Base-by-base conservation (phyloP, 148 eudicot genomes). In the Beta vulgaris region DNA sequence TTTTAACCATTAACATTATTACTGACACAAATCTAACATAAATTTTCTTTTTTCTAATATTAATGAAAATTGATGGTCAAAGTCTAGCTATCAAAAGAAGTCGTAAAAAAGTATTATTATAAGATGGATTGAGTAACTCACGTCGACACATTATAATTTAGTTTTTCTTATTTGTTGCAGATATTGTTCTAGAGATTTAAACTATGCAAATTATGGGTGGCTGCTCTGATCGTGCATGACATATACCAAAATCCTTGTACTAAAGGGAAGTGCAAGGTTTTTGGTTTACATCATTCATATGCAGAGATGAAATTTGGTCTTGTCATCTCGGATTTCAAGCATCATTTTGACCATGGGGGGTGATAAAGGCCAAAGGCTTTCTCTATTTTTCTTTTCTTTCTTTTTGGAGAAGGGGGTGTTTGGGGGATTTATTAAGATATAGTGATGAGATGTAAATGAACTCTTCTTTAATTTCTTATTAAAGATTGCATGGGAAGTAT, bases 171-270 rank as follows among this genome's bases (percentile, higher is more conserved):
- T 34, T 65, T n/a, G 39, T 54, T 76, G 73, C 83, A 81, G 83
- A 65, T 81, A 81, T 81, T 46, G 83, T 81, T 44, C 73, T 81
- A n/a, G 83, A 81, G 69, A 81, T 81, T 66, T 81, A 65, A 71
- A 0, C 44, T 10, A 32, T 1, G 2, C 26, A 62, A 25, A 42
- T 14, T 25, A 36, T 26, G 71, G 10, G 23, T 7, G 77, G 42
- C n/a, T 25, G 12, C 21, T 62, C 11, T 21, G 18, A 7, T 61
- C n/a, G 46, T 34, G 76, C n/a, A 62, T 34, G 76, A 60, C 54
- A 59, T 10, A 1, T 14, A 43, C 15, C 57, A 76, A 37, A 39
- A 28, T 51, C 65, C 46, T 32, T 40, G 34, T 34, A 21, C 54
- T 21, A 35, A 49, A 49, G 28, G 36, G 5, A 68, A 55, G 31